phyloP scores from a whole-genome alignment of 2,329 filamentous ascomycete species.

The Colletotrichum coccodes region DNA sequence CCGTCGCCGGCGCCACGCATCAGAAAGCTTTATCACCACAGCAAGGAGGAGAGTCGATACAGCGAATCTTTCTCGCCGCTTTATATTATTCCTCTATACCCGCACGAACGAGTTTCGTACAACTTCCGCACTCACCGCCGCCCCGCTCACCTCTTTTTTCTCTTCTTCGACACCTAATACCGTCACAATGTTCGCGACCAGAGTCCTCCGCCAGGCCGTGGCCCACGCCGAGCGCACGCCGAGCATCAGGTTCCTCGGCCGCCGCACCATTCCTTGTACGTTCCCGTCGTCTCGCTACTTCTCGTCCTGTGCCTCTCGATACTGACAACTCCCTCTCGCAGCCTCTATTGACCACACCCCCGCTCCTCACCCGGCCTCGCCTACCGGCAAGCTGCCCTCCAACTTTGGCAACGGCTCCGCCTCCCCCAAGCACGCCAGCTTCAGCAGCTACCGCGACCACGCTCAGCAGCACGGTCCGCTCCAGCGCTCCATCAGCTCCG shows the following conservation, averaged over 20 bases:
- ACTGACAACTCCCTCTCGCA: constrained; percentile 48
- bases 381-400: constrained; percentile 70
- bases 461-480: constrained; percentile 83
- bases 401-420: constrained; percentile 51
- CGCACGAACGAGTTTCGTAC: constrained; percentile 8
- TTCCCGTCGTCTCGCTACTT: constrained; percentile 16
- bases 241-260: constrained; percentile 71
- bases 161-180: background rate
- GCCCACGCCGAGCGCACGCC: constrained; percentile 69
- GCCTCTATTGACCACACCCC: constrained; percentile 79
- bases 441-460: constrained; percentile 81
- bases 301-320: background rate
- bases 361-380: constrained; percentile 78
- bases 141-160: background rate
- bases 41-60: constrained; percentile 31
- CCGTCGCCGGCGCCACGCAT: constrained; percentile 21
- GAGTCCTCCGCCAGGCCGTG: constrained; percentile 67
- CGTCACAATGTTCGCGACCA: constrained; percentile 63
- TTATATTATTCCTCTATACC: background rate
- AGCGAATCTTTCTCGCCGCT: background rate
- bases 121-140: background rate
- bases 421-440: constrained; percentile 65
- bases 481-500: constrained; percentile 63
- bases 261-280: constrained; percentile 68
- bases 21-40: constrained; percentile 18